Conservation (phyloP, 805 yeast genomes). For the Metschnikowia kofuensis region DNA sequence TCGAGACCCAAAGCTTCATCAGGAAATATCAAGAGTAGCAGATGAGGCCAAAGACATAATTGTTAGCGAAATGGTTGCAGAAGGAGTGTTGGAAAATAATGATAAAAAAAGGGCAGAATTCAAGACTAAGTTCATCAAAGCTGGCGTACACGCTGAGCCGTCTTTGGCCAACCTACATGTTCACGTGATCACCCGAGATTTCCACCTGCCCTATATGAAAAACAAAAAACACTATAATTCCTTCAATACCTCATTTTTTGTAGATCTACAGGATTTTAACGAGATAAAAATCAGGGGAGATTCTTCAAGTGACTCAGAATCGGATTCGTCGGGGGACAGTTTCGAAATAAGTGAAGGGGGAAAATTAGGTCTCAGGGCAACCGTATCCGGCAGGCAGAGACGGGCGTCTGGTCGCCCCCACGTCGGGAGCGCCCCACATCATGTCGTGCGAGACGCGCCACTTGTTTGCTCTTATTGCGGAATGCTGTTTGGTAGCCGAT, state of each 20-base stretch:
- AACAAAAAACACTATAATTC: conserved; percentile 67
- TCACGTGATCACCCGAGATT: conserved; percentile 69
- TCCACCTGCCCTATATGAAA: conserved; percentile 52
- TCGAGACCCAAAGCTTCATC: conserved; percentile 24
- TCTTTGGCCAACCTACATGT: conserved; percentile 68
- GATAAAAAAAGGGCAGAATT: conserved; percentile 16
- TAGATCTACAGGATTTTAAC: conserved; percentile 41
- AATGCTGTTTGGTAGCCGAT: conserved; percentile 22
- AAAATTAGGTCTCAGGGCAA: neutral
- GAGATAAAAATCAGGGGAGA: neutral
- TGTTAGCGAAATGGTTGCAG: conserved; percentile 27
- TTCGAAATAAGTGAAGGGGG: neutral
- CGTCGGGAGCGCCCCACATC: neutral
- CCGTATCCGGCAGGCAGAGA: neutral
- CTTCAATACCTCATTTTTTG: conserved; percentile 64
- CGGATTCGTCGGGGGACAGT: neutral
- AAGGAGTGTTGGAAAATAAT: conserved; percentile 15
- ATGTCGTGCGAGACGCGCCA: conserved; percentile 16
- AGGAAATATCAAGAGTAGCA: conserved; percentile 28
- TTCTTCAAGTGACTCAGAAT: conserved; percentile 1
- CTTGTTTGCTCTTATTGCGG: conserved; percentile 29
- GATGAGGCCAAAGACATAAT: conserved; percentile 34
- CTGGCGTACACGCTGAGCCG: conserved; percentile 71
- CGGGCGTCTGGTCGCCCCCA: neutral
- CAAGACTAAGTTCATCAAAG: conserved; percentile 33